phyloP scores from a whole-genome alignment of 2,329 filamentous ascomycete genomes.

The Aspergillus sp. region DNA sequence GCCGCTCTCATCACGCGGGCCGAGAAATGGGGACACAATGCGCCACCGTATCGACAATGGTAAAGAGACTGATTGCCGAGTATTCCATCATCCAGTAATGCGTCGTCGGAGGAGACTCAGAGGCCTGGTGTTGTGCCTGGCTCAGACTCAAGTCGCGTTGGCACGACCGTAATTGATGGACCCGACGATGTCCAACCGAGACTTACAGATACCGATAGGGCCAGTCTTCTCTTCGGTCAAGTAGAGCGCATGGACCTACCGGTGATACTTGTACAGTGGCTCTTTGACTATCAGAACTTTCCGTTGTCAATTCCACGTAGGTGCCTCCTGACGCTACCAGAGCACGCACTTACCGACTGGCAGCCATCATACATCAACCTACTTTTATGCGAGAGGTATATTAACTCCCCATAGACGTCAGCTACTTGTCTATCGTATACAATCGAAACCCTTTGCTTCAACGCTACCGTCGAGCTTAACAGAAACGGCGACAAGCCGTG shows the following conservation, averaged over 20 bases:
- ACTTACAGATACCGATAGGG: constrained; percentile 6
- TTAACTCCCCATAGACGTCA: background rate
- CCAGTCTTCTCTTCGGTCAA: constrained; percentile 11
- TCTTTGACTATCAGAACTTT: constrained; percentile 7
- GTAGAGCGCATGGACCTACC: constrained; percentile 5
- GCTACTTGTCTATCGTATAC: constrained; percentile 14
- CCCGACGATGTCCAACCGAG: background rate
- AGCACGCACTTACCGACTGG: background rate
- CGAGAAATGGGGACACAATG: background rate
- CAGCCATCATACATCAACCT: constrained; percentile 10
- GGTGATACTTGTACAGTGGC: constrained; percentile 3
- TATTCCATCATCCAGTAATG: background rate
- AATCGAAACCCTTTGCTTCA: constrained; percentile 9
- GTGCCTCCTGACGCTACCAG: background rate
- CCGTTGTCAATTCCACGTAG: constrained; percentile 10
- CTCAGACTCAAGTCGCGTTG: background rate
- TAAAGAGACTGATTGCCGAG: constrained; percentile 5
- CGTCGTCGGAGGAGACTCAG: background rate
- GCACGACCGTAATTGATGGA: constrained; percentile 5
- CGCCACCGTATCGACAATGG: constrained; percentile 10
- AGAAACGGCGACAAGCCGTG: constrained; percentile 11
- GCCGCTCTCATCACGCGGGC: background rate
- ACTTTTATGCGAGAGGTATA: constrained; percentile 15
- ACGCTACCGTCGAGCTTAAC: constrained; percentile 12
- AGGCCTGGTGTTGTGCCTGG: background rate